These are phyloP conservation scores for Cyclanthera cordifolia DNA, from an alignment of 306 rosid species.

Conservation along the genomic window DNA sequence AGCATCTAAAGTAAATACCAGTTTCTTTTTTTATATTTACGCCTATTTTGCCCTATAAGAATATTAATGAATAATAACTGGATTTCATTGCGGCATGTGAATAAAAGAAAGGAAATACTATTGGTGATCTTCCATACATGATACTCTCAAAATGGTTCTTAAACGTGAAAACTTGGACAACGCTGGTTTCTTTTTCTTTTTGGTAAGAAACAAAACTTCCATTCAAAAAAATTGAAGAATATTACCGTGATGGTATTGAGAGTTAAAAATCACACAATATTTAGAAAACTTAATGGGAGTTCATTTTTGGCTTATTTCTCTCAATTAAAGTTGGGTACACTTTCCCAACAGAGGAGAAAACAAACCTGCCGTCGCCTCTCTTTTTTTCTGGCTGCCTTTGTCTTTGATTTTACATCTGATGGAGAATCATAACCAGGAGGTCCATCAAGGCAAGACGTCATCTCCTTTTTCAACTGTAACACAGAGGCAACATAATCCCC, in stretches of 20 bases:
- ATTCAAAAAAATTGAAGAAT: too few species aligned
- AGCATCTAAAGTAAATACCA: neutral
- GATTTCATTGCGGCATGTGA: neutral
- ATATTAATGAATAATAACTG: neutral
- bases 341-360: neutral
- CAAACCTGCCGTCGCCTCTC: constrained; percentile 80
- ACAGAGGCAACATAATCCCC: constrained; percentile 5
- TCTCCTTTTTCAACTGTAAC: constrained; percentile 67
- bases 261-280: too few species aligned
- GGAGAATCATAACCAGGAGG: constrained; percentile 69
- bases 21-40: neutral
- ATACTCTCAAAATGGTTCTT: neutral
- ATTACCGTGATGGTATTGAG: neutral
- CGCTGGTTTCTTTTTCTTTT: neutral
- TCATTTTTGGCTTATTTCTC: neutral
- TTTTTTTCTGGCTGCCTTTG: constrained; percentile 80
- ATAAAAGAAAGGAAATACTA: neutral
- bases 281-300: neutral
- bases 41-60: neutral
- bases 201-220: neutral
- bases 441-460: constrained; percentile 40
- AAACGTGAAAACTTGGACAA: neutral
- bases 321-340: too few species aligned
- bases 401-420: constrained; percentile 49
- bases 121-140: neutral